phyloP scores from a whole-genome alignment of 805 yeast species.

The Saccharomycopsis sp. region DNA sequence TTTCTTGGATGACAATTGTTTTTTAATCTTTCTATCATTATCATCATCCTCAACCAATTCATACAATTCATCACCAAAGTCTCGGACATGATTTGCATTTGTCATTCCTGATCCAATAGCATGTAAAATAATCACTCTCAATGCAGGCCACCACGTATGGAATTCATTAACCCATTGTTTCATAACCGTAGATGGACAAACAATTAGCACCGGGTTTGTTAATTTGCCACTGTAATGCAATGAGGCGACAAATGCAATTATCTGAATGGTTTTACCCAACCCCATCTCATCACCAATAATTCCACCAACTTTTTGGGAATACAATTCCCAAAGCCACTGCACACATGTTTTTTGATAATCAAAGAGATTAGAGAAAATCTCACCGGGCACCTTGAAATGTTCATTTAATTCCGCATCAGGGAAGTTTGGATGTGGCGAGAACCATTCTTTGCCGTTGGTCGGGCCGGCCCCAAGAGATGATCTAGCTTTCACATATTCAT shows the following conservation, averaged over 20 bases:
- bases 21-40: slow-evolving; percentile 30
- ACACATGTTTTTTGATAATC: slow-evolving; percentile 96
- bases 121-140: slow-evolving; percentile 78
- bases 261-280: slow-evolving; percentile 88
- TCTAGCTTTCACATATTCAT: slow-evolving; percentile 27
- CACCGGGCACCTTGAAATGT: slow-evolving; percentile 78
- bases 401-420: slow-evolving; percentile 71
- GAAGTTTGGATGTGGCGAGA: slow-evolving; percentile 65
- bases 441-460: slow-evolving; percentile 49
- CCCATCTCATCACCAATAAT: slow-evolving; percentile 99
- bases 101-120: slow-evolving; percentile 88
- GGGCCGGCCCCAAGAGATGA: slow-evolving; percentile 23
- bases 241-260: slow-evolving; percentile 86
- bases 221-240: slow-evolving; percentile 74
- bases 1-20: slow-evolving; percentile 24
- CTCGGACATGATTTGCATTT: slow-evolving; percentile 40
- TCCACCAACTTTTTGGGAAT: slow-evolving; percentile 85
- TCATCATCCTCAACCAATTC: slow-evolving; percentile 41
- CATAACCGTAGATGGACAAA: slow-evolving; percentile 95
- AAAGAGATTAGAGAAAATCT: slow-evolving; percentile 76
- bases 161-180: slow-evolving; percentile 97
- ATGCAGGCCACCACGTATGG: slow-evolving; percentile 97
- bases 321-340: slow-evolving; percentile 96
- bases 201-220: slow-evolving; percentile 73
- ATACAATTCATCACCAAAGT: slow-evolving; percentile 32